These are phyloP conservation scores for Flueggea neowawraea DNA, from an alignment of 441 rosid species.

Conservation along the genomic window DNA sequence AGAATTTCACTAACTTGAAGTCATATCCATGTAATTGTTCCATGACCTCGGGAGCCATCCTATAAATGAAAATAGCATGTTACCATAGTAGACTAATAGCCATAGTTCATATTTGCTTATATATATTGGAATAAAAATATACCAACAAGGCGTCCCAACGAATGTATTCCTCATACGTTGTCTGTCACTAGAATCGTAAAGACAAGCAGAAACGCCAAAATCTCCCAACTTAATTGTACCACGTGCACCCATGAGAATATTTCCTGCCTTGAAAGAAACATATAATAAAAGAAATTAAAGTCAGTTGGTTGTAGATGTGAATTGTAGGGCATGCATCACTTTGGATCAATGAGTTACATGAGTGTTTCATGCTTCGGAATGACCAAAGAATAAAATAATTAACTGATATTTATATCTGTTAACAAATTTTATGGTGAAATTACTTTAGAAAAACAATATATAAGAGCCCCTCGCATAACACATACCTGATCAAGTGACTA, in stretches of 20 bases:
- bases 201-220: constrained; percentile 97
- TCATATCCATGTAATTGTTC: constrained; percentile 99
- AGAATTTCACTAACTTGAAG: constrained; percentile 65
- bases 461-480: too few relatives aligned
- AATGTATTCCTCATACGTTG: constrained; percentile 96
- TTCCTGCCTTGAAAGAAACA: constrained; percentile 68
- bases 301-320: not conserved
- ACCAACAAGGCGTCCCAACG: constrained; percentile 99
- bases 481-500: too few relatives aligned
- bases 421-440: too few relatives aligned
- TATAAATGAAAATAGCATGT: constrained; percentile 25
- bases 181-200: constrained; percentile 98
- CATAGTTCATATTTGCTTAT: too few relatives aligned
- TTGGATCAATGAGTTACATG: too few relatives aligned
- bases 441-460: too few relatives aligned
- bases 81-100: too few relatives aligned
- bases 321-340: too few relatives aligned
- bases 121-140: constrained; percentile 18
- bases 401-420: too few relatives aligned
- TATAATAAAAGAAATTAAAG: constrained; percentile 3
- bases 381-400: too few relatives aligned
- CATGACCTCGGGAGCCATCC: constrained; percentile 99
- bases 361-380: too few relatives aligned
- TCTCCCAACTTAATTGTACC: constrained; percentile 92
- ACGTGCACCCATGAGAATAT: constrained; percentile 76